phyloP scores from a whole-genome alignment of 768 basidiomycete species.

The Collybiopsis confluens region DNA sequence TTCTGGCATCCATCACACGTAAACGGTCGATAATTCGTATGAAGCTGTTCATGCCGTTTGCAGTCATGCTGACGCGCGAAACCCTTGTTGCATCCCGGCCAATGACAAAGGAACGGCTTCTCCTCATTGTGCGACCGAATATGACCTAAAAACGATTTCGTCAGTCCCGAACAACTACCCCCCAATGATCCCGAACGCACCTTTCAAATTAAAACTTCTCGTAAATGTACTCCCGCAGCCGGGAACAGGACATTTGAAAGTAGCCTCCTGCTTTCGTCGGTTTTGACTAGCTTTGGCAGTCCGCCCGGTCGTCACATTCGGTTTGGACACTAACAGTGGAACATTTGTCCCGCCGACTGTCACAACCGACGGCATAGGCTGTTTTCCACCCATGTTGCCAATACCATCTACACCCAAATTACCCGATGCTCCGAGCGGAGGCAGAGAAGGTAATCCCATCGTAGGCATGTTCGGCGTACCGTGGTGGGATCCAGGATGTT shows the following conservation, averaged over 20 bases:
- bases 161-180: background rate
- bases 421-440: background rate
- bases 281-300: slow-evolving; percentile 85
- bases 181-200: slow-evolving; percentile 32
- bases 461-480: background rate
- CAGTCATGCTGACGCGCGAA: slow-evolving; percentile 95
- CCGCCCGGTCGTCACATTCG: slow-evolving; percentile 86
- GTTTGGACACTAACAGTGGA: slow-evolving; percentile 45
- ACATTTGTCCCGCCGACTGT: slow-evolving; percentile 11
- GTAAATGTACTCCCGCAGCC: slow-evolving; percentile 89
- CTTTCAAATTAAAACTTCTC: slow-evolving; percentile 89
- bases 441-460: slow-evolving; percentile 7
- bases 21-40: slow-evolving; percentile 89
- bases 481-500: background rate
- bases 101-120: slow-evolving; percentile 91
- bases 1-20: slow-evolving; percentile 90
- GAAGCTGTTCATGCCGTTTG: slow-evolving; percentile 92
- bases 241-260: slow-evolving; percentile 77
- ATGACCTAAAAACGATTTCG: slow-evolving; percentile 52
- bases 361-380: slow-evolving; percentile 2
- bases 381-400: background rate
- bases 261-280: slow-evolving; percentile 84
- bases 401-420: too few species aligned
- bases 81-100: slow-evolving; percentile 92
- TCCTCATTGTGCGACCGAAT: slow-evolving; percentile 93